Percentiles rank a stretch among this genome's conserved stretches.
These are phyloP conservation scores for Hypoxylon lienhwacheense DNA, from an alignment of 495 filamentous ascomycete genomes.

Conservation along the genomic window DNA sequence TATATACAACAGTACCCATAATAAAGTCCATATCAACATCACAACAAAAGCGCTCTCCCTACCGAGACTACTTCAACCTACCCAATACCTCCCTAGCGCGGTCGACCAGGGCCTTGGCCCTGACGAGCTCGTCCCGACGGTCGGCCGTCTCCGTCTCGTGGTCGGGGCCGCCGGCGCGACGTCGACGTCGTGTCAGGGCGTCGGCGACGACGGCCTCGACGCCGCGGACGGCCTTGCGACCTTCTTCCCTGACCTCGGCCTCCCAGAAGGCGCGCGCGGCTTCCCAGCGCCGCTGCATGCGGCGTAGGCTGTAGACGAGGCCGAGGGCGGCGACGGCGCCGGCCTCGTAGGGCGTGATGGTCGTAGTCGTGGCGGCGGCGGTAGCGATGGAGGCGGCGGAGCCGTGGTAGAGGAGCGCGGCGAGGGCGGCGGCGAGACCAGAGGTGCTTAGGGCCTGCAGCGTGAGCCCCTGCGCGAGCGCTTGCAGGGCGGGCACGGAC, in stretches of 20 bases:
- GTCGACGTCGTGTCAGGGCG: not conserved
- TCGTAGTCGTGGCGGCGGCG: conserved; percentile 66
- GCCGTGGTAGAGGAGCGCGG: conserved; percentile 69
- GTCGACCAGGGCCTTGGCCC: not conserved
- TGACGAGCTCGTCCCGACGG: not conserved
- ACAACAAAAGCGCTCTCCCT: too few species aligned
- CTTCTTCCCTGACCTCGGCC: too few species aligned
- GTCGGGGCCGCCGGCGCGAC: not conserved
- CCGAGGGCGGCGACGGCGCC: conserved; percentile 68
- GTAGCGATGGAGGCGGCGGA: conserved; percentile 58
- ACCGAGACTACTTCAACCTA: not conserved
- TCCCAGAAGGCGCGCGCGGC: too few species aligned
- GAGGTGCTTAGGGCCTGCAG: conserved; percentile 72
- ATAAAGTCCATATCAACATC: too few species aligned
- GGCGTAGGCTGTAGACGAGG: not conserved
- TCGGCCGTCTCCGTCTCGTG: not conserved
- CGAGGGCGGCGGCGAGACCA: conserved; percentile 63
- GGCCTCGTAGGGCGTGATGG: conserved; percentile 67
- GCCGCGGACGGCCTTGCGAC: not conserved
- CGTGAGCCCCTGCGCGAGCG: conserved; percentile 75
- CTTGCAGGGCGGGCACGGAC: conserved; percentile 75
- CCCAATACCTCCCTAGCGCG: not conserved
- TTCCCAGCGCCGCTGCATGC: too few species aligned
- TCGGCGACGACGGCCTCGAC: not conserved
- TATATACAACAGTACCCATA: too few species aligned